Percentiles rank a stretch among this genome's conserved stretches.
phyloP scores from a whole-genome alignment of 805 yeast species.

The Wilhelminamyces savonicus region DNA sequence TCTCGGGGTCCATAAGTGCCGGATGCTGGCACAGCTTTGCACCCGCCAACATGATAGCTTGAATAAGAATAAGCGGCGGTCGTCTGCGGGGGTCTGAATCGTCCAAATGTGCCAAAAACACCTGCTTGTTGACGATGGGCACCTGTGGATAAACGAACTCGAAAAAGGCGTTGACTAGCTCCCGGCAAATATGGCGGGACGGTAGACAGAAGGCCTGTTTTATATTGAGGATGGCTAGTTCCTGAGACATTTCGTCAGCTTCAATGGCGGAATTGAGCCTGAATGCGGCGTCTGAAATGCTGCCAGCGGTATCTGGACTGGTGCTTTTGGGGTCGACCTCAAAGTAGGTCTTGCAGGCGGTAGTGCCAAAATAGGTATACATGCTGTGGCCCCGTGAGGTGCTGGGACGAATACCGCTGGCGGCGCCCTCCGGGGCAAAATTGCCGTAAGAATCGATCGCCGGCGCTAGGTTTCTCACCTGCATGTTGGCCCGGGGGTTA shows the following conservation, averaged over 20 bases:
- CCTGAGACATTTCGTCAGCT: conserved; percentile 1
- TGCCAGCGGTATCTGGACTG: neutral
- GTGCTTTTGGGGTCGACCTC: conserved; percentile 1
- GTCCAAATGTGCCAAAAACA: conserved; percentile 3
- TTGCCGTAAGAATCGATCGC: neutral
- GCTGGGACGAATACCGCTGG: conserved; percentile 1
- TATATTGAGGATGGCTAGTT: conserved; percentile 3
- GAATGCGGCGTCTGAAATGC: neutral
- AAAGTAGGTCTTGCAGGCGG: conserved; percentile 5
- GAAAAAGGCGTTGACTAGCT: conserved; percentile 4
- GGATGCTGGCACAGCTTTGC: conserved; percentile 4
- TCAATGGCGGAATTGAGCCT: neutral
- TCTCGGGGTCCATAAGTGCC: conserved; percentile 3
- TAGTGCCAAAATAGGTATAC: conserved; percentile 5
- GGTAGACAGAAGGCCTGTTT: conserved; percentile 5
- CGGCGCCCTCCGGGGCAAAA: neutral
- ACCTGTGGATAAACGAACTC: conserved; percentile 3
- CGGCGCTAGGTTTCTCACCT: conserved; percentile 2
- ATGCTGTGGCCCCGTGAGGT: conserved; percentile 2
- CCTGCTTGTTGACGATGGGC: conserved; percentile 6
- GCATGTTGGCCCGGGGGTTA: conserved; percentile 2
- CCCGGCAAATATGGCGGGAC: conserved; percentile 1
- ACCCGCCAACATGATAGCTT: conserved; percentile 2
- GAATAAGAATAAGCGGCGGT: conserved; percentile 6
- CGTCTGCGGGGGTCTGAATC: conserved; percentile 4